phyloP scores from a whole-genome alignment of 768 basidiomycete species.

The Lentinula sp. region DNA sequence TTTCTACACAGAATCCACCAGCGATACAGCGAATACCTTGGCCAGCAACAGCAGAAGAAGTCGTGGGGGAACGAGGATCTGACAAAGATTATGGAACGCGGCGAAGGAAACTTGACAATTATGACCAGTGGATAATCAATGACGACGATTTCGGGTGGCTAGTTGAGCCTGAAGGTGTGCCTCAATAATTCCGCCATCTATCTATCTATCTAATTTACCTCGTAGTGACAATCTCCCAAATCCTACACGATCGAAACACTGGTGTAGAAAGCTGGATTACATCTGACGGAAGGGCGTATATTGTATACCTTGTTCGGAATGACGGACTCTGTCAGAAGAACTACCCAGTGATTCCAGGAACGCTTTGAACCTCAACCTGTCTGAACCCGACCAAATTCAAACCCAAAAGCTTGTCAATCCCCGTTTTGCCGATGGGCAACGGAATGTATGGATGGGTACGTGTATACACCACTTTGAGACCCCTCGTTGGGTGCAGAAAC shows the following conservation, averaged over 20 bases:
- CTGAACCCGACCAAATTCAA: slow-evolving; percentile 10
- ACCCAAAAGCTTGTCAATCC: slow-evolving; percentile 2
- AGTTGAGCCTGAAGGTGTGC: slow-evolving; percentile 59
- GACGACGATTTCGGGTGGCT: slow-evolving; percentile 71
- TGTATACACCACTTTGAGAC: slow-evolving; percentile 73
- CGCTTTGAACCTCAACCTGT: neutral
- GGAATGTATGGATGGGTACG: slow-evolving; percentile 60
- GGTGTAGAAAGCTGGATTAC: slow-evolving; percentile 80
- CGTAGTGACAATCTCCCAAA: slow-evolving; percentile 57
- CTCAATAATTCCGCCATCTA: neutral
- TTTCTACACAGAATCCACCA: slow-evolving; percentile 69
- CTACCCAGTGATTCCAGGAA: neutral
- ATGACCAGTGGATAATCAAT: slow-evolving; percentile 68
- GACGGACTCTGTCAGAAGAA: slow-evolving; percentile 11
- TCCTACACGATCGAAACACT: slow-evolving; percentile 51
- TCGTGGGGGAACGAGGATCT: slow-evolving; percentile 23
- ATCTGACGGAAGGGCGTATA: slow-evolving; percentile 78
- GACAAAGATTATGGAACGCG: slow-evolving; percentile 10
- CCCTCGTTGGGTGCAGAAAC: slow-evolving; percentile 79
- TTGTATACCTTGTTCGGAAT: slow-evolving; percentile 57
- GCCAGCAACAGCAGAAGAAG: slow-evolving; percentile 48
- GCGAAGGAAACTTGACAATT: slow-evolving; percentile 29
- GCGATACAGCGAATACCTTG: slow-evolving; percentile 83
- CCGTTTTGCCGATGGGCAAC: slow-evolving; percentile 11
- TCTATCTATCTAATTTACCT: neutral